Evolutionary conservation across 805 yeast species (phyloP), one percentile per base, ranked within the genome.

Genomic region (Ogataea ramenticola): DNA sequence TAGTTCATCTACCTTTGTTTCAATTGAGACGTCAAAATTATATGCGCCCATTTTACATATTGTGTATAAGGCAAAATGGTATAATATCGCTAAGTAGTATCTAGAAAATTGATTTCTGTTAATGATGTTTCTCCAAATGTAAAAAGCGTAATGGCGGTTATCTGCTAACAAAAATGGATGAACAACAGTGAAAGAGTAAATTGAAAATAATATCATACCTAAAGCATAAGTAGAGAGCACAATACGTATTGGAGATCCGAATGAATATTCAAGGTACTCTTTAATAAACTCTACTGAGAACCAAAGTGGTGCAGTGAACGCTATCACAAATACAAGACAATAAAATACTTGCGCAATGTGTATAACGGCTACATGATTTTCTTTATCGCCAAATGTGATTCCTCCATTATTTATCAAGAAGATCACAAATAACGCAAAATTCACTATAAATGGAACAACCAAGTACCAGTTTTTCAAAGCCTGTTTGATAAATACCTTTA

Each of bases 101-200:
- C 75, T 67, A 17, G 77, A 68, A 44, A 73, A 70, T 45, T 71
- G 60, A 30, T 62, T 67, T 20, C 69, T 65, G 51, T 75, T 64
- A 38, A 91, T 74, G 24, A 93, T 54, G 46, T 74, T 75, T 45
- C 80, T 77, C 77, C 86, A 86, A 32, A 93, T 64, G 62, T 93
- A 93, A 60, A 93, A 93, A 0, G 96, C 80, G 60, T 80, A 88
- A 62, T 93, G 99, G 54, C 99, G 77, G 65, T 93, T 93, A 61
- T 93, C 99, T 0, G 98, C 95, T 37, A 91, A 70, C 34, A 93
- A 62, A 61, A 91, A 93, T 8, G 97, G 97, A 61, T 93, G 99
- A 2, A 80, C 81, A 2, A 82, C 67, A 0, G 96, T 86, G 60
- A 74, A 82, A 46, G 69, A 69, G 32, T 79, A 68, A 19, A 86